phyloP scores from a whole-genome alignment of 345 rosid genomes.

The Carallia pectinifolia region DNA sequence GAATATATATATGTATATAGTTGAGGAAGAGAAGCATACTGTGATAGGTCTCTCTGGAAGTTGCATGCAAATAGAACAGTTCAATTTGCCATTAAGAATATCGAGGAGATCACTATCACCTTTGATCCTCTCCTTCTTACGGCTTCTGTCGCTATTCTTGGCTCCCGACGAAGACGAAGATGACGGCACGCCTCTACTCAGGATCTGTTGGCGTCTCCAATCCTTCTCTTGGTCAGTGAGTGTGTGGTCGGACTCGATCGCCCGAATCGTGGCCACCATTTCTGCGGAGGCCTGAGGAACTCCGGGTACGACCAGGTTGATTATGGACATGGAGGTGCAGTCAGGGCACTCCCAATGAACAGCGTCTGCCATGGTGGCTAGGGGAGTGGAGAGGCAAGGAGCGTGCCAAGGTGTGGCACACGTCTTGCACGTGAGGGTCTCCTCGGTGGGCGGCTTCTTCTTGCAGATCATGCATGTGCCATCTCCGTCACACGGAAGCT shows the following conservation, averaged over 20 bases:
- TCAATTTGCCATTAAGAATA: slow-evolving; percentile 35
- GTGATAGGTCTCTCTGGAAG: slow-evolving; percentile 75
- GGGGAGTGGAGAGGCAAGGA: slow-evolving; percentile 43
- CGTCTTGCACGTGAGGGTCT: slow-evolving; percentile 48
- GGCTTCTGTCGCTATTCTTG: slow-evolving; percentile 1
- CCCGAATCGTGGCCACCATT: slow-evolving; percentile 42
- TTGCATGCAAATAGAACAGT: slow-evolving; percentile 58
- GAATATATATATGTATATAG: no score
- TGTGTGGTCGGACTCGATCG: slow-evolving; percentile 47
- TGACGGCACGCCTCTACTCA: slow-evolving; percentile 34
- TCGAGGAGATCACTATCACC: slow-evolving; percentile 29
- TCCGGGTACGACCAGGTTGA: background rate
- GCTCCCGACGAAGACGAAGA: no score
- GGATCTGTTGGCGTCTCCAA: slow-evolving; percentile 45
- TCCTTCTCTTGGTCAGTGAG: slow-evolving; percentile 58
- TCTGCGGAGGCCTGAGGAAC: background rate
- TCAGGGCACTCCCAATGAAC: slow-evolving; percentile 72
- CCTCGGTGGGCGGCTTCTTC: slow-evolving; percentile 36
- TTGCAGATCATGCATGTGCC: slow-evolving; percentile 71
- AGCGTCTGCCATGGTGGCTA: slow-evolving; percentile 45
- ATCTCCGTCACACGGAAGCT: slow-evolving; percentile 67
- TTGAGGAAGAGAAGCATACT: slow-evolving; percentile 29
- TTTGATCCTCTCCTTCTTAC: background rate
- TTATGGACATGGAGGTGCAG: slow-evolving; percentile 33
- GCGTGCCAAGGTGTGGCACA: slow-evolving; percentile 81